Conservation (phyloP, 176 grass and related monocot species). For the Alloteropsis semialata region DNA sequence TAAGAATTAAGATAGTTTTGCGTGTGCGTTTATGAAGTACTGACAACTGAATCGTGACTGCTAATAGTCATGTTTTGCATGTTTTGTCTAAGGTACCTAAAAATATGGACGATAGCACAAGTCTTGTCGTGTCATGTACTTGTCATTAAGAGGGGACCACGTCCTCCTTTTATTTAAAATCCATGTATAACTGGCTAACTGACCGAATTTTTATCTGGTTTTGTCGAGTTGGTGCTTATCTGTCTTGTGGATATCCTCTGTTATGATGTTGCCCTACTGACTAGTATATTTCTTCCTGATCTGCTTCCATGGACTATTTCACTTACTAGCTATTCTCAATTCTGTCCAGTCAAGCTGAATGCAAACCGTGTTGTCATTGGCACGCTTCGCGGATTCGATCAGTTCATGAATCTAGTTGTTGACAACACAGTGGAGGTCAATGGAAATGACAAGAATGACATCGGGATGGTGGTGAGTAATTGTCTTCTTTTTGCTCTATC, state of each 20-base stretch:
- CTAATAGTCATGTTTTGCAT: not conserved
- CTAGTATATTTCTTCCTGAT: not conserved
- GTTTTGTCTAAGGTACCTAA: conserved; percentile 4
- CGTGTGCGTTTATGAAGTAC: not conserved
- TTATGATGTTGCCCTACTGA: not conserved
- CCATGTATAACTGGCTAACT: not conserved
- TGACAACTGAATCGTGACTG: not conserved
- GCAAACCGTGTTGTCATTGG: conserved; percentile 83
- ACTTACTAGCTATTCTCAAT: not conserved
- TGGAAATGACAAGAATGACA: conserved; percentile 86
- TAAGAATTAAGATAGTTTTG: not conserved
- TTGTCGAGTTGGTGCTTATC: not conserved
- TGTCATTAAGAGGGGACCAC: not conserved
- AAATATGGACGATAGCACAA: not conserved
- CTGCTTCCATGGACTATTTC: not conserved
- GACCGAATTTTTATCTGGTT: not conserved
- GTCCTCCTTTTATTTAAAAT: not conserved
- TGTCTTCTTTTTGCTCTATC: conserved; percentile 7
- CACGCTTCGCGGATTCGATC: conserved; percentile 87
- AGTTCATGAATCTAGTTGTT: conserved; percentile 95
- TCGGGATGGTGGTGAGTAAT: conserved; percentile 86
- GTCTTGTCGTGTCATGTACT: not conserved
- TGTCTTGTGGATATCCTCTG: not conserved
- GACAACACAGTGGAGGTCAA: conserved; percentile 92
- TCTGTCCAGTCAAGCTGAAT: conserved; percentile 82